Percentiles rank a stretch among this genome's conserved stretches.
Conservation (phyloP, 139 green algal species). For the Bryopsis sp. region DNA sequence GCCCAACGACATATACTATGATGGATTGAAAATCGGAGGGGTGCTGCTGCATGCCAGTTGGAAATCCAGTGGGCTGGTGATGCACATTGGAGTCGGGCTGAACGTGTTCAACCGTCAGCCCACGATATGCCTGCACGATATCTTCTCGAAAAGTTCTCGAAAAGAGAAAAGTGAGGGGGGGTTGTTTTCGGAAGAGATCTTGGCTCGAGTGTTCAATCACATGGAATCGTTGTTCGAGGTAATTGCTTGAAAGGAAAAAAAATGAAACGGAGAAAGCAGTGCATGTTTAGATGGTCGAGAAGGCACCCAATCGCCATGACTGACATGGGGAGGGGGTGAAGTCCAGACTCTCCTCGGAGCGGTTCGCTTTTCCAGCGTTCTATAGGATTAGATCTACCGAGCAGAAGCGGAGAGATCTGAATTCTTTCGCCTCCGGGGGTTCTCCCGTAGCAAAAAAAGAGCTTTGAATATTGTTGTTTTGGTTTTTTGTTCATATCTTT, state of each 20-base stretch:
- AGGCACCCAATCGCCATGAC: too few species aligned
- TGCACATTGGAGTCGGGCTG: constrained; percentile 72
- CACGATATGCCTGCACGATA: constrained; percentile 76
- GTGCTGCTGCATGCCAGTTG: constrained; percentile 84
- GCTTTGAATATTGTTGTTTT: too few species aligned
- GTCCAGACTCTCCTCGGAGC: background rate
- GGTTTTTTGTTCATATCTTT: too few species aligned
- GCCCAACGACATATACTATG: constrained; percentile 91
- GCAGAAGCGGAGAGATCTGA: too few species aligned
- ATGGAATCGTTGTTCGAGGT: constrained; percentile 45
- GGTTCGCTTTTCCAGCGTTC: too few species aligned
- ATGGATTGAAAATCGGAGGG: constrained; percentile 75
- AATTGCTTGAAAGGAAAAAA: background rate
- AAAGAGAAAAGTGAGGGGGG: background rate
- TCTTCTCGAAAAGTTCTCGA: constrained; percentile 24
- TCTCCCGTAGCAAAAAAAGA: too few species aligned
- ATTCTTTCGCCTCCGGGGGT: too few species aligned
- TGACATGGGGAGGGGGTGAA: too few species aligned
- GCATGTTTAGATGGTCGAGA: too few species aligned
- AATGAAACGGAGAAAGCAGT: too few species aligned
- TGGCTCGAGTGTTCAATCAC: constrained; percentile 38
- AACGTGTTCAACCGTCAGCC: constrained; percentile 84
- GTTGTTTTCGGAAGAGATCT: constrained; percentile 24
- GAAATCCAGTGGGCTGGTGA: constrained; percentile 43
- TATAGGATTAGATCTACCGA: too few species aligned